Percentiles rank a stretch among this genome's conserved stretches.
These are phyloP conservation scores for Botrytis tulipae DNA, from an alignment of 2,329 filamentous ascomycete genomes.

Conservation along the genomic window DNA sequence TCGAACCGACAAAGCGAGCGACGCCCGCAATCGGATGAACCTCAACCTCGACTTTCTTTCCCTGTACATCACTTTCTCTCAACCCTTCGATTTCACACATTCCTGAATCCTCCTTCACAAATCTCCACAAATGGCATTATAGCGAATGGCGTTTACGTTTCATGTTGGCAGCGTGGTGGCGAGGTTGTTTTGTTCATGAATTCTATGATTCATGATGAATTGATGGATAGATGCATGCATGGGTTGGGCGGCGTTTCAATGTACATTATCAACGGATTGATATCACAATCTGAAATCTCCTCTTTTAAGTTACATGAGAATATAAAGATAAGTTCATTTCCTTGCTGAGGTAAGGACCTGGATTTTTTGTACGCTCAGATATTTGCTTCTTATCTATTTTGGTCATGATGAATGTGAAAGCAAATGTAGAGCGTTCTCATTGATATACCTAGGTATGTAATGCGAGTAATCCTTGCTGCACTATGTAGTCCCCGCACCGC, in stretches of 20 bases:
- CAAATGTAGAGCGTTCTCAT: not conserved
- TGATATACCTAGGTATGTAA: not conserved
- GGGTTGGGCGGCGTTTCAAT: slow-evolving; percentile 3
- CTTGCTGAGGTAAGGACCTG: not conserved
- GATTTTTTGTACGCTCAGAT: not conserved
- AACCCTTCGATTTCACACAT: not conserved
- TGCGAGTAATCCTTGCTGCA: not conserved
- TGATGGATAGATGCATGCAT: slow-evolving; percentile 1
- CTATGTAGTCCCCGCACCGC: not conserved
- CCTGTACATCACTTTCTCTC: not conserved
- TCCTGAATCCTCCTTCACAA: not conserved
- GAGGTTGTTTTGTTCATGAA: slow-evolving; percentile 8
- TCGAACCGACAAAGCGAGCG: not conserved
- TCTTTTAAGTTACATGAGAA: not conserved
- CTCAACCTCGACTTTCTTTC: not conserved
- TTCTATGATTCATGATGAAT: slow-evolving; percentile 8
- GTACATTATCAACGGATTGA: slow-evolving; percentile 12
- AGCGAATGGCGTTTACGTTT: slow-evolving; percentile 12
- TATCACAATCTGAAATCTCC: slow-evolving; percentile 16
- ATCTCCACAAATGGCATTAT: slow-evolving; percentile 2
- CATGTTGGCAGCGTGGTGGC: slow-evolving; percentile 8
- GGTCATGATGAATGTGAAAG: not conserved
- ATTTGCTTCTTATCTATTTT: not conserved
- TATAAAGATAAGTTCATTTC: not conserved
- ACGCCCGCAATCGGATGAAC: not conserved